Evolutionary conservation across 441 rosid genomes (phyloP).

Genomic region (Metrosideros polymorpha): DNA sequence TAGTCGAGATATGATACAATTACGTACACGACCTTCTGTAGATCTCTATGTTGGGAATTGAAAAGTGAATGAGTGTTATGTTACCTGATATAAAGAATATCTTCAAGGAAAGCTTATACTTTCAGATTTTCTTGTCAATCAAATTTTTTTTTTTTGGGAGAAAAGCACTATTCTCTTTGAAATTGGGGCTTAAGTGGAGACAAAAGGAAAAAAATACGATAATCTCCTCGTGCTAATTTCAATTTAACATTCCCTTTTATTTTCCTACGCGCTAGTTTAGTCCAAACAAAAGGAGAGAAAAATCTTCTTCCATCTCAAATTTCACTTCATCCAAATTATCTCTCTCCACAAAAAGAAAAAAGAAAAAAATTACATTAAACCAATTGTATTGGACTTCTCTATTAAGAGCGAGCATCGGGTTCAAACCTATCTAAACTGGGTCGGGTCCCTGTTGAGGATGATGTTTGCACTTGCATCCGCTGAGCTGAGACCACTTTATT

Average conservation of each 20-base stretch:
- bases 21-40: neutral
- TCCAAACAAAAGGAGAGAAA: neutral
- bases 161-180: neutral
- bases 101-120: neutral
- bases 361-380: neutral
- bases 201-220: neutral
- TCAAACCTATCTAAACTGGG: neutral
- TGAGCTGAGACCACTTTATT: neutral
- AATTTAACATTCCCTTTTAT: neutral
- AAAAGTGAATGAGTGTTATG: neutral
- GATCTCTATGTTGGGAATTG: too few relatives aligned
- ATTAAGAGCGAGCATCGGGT: neutral
- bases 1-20: neutral
- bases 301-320: neutral
- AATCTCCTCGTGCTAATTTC: neutral
- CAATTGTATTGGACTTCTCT: neutral
- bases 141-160: neutral
- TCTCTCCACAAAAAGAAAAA: neutral
- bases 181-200: neutral
- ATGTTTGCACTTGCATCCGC: neutral
- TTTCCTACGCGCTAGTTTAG: neutral
- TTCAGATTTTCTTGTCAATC: neutral
- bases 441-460: neutral
- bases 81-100: neutral
- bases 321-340: neutral